phyloP scores from a whole-genome alignment of 257 asterid genomes.

The Parsonsia alboflavescens region DNA sequence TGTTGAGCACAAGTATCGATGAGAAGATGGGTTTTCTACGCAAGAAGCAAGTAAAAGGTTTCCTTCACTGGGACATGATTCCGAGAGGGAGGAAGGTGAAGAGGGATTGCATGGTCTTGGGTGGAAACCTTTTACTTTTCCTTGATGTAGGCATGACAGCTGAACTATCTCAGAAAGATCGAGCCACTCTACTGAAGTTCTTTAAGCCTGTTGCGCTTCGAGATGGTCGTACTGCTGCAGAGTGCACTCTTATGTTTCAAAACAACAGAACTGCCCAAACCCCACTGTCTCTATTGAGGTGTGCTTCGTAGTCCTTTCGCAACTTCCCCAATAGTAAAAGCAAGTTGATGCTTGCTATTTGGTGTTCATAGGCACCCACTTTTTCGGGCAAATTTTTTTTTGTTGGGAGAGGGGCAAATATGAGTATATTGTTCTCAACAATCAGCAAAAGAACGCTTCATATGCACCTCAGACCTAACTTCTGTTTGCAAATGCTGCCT shows the following conservation, averaged over 20 bases:
- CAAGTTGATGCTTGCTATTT: not conserved
- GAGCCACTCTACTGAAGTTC: conserved; percentile 59
- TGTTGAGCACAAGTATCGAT: too few species aligned
- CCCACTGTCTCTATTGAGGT: conserved; percentile 78
- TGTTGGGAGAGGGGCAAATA: not conserved
- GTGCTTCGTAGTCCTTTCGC: conserved; percentile 31
- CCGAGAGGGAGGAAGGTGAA: too few species aligned
- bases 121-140: too few species aligned
- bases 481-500: not conserved
- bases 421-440: not conserved
- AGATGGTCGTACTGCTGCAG: conserved; percentile 77
- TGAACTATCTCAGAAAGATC: conserved; percentile 76
- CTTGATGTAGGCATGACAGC: conserved; percentile 98
- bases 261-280: conserved; percentile 76
- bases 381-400: not conserved
- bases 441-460: not conserved
- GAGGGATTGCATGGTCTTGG: too few species aligned
- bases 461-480: not conserved
- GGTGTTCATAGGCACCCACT: not conserved
- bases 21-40: too few species aligned
- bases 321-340: not conserved
- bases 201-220: conserved; percentile 92
- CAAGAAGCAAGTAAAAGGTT: too few species aligned
- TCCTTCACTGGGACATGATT: too few species aligned
- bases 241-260: too few species aligned